These are phyloP conservation scores for Saitozyma sp. DNA, from an alignment of 768 basidiomycete genomes.

Conservation along the genomic window DNA sequence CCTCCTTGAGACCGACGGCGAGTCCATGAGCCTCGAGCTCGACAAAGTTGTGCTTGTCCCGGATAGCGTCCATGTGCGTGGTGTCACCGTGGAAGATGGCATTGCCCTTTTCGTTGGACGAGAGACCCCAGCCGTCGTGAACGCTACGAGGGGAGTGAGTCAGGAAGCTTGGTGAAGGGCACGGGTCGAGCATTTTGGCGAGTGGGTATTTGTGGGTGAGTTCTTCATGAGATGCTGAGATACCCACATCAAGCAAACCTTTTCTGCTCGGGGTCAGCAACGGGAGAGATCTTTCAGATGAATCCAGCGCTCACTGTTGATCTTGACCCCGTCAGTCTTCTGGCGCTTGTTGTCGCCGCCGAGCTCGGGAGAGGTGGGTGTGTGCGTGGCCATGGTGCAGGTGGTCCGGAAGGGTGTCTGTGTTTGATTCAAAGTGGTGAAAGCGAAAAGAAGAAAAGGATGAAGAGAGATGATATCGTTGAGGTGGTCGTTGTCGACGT, in stretches of 20 bases:
- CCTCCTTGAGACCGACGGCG: slow-evolving; percentile 89
- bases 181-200: slow-evolving; percentile 3
- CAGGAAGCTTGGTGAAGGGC: not conserved
- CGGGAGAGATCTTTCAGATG: not conserved
- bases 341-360: slow-evolving; percentile 44
- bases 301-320: slow-evolving; percentile 38
- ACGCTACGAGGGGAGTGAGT: slow-evolving; percentile 55
- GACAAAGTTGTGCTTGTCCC: slow-evolving; percentile 70
- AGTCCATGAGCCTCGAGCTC: slow-evolving; percentile 79
- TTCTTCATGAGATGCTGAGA: not conserved
- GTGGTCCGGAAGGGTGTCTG: too few relatives aligned
- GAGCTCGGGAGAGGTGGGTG: slow-evolving; percentile 29
- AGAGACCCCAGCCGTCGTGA: slow-evolving; percentile 94
- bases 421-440: too few relatives aligned
- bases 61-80: slow-evolving; percentile 84
- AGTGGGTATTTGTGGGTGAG: not conserved
- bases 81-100: slow-evolving; percentile 83
- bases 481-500: not conserved
- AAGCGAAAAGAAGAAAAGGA: too few relatives aligned
- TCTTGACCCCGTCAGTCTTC: slow-evolving; percentile 38
- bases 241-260: slow-evolving; percentile 84
- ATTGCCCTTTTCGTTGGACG: slow-evolving; percentile 69
- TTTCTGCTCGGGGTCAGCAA: slow-evolving; percentile 55
- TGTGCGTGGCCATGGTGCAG: not conserved
- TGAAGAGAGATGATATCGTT: not conserved